Evolutionary conservation across 192 early-diverging fungal species (phyloP).

Genomic region (Lobosporangium transversale): DNA sequence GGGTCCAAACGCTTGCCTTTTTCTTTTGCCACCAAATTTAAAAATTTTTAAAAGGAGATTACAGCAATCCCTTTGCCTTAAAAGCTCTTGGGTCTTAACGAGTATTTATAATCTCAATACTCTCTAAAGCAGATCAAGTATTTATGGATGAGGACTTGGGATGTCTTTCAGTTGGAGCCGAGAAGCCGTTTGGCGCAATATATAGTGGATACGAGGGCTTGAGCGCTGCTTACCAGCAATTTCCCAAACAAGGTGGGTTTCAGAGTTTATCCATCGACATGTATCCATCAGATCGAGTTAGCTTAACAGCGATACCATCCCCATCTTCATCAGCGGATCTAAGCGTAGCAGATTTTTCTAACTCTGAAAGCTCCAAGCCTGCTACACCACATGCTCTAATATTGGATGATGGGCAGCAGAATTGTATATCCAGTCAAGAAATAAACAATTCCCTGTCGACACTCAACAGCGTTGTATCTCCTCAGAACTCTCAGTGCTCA

Average conservation of each 20-base stretch:
- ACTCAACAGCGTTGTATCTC: no score
- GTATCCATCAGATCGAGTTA: conserved; percentile 1
- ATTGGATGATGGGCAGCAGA: background rate
- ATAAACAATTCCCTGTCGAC: background rate
- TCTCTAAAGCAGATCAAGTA: background rate
- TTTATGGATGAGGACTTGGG: conserved; percentile 9
- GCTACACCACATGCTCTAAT: background rate
- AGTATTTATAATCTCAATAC: no score
- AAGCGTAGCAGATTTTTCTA: background rate
- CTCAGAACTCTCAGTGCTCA: no score
- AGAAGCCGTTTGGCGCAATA: background rate
- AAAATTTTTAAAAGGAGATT: no score
- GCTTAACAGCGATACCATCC: background rate
- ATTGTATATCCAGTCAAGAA: background rate
- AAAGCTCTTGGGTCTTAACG: no score
- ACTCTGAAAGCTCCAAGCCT: background rate
- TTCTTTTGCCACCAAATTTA: no score
- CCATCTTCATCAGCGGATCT: background rate
- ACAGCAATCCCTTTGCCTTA: no score
- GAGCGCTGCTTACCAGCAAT: no score
- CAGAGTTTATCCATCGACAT: background rate
- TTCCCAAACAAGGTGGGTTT: background rate
- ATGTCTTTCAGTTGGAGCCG: background rate
- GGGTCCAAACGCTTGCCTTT: no score
- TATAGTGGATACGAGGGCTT: no score